Evolutionary conservation across 2,329 filamentous ascomycete genomes (phyloP), one percentile per base, ranked within the genome.

Genomic region (Periconia sp.): DNA sequence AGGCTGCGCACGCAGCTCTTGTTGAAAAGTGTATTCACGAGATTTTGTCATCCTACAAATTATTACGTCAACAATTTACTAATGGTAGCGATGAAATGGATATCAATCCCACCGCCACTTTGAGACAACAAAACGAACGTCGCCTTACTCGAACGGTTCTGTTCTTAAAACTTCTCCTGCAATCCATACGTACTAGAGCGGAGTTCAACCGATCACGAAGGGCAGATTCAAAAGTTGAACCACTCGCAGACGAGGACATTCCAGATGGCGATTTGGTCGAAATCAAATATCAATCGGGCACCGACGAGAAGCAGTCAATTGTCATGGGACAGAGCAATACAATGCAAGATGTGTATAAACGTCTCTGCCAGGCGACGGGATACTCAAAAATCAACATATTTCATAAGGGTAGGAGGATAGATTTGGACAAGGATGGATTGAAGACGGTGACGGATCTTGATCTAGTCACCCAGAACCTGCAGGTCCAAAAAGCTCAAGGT

Each of bases 341-440:
- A 0, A 82, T 85, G 7, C 82, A 83, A 1, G 87, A 90, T 41
- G 76, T 96, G 6, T 79, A 90, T 30, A 84, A 86, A 17, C 85
- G 81, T 53, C 73, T 96, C 41, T 81, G 83, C 31, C 81, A 86
- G 55, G 82, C 82, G 15, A 93, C 90, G 0, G 88, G 89, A 0
- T 94, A 92, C 66, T 83, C 86, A 6, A 90, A 89, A 62, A 89
- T 91, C 62, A 86, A 84, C 3, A 78, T 90, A 1, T 93, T 91
- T 68, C 86, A 85, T 58, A 82, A 82, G 15, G 91, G 91, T 1
- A 81, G 81, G 50, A 79, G 81, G n/a, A 77, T 93, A 51, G 78
- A 85, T 42, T 81, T 89, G 1, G 78, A 80, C 2, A 81, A 86
- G 47, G 77, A 77, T 19, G 82, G 85, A 20, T 79, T 57, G 19